A percentile compares a stretch with the other conserved stretches of the same genome.
phyloP scores from a whole-genome alignment of 805 yeast genomes.

The Candida mattraensis region DNA sequence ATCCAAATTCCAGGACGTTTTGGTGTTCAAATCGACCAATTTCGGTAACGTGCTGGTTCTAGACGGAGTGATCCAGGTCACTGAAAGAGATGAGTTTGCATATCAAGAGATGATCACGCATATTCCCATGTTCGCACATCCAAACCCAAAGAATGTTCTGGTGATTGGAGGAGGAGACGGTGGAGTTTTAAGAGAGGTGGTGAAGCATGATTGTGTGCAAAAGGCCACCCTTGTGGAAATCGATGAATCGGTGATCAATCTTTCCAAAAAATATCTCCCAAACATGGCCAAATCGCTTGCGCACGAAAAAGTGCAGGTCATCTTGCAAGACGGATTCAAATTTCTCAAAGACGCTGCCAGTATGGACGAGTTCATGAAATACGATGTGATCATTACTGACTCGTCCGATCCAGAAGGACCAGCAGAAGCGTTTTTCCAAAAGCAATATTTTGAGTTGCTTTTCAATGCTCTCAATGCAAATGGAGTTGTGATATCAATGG shows the following conservation, averaged over 20 bases:
- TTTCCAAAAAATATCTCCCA: slow-evolving; percentile 72
- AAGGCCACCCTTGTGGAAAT: slow-evolving; percentile 81
- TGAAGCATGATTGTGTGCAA: slow-evolving; percentile 62
- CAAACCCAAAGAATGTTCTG: slow-evolving; percentile 69
- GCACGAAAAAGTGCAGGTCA: slow-evolving; percentile 64
- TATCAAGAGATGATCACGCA: slow-evolving; percentile 92
- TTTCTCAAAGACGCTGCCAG: slow-evolving; percentile 50
- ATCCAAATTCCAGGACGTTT: slow-evolving; percentile 77
- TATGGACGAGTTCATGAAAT: slow-evolving; percentile 43
- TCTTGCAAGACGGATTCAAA: slow-evolving; percentile 82
- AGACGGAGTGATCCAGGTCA: slow-evolving; percentile 88
- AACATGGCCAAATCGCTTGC: slow-evolving; percentile 66
- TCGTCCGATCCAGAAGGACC: slow-evolving; percentile 95
- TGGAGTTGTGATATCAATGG: slow-evolving; percentile 73
- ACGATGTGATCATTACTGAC: slow-evolving; percentile 86
- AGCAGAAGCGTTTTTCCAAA: slow-evolving; percentile 84
- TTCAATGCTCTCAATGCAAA: slow-evolving; percentile 58
- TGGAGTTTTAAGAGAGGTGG: slow-evolving; percentile 86
- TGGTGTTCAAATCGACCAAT: slow-evolving; percentile 70
- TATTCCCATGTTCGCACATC: slow-evolving; percentile 76
- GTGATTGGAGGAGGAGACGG: slow-evolving; percentile 98
- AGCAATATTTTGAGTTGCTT: slow-evolving; percentile 69
- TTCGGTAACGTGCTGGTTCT: slow-evolving; percentile 88
- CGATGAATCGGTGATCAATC: slow-evolving; percentile 76
- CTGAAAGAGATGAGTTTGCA: slow-evolving; percentile 91